Evolutionary conservation across 768 basidiomycete genomes (phyloP).

Genomic region (Punctularia strigosozonata): DNA sequence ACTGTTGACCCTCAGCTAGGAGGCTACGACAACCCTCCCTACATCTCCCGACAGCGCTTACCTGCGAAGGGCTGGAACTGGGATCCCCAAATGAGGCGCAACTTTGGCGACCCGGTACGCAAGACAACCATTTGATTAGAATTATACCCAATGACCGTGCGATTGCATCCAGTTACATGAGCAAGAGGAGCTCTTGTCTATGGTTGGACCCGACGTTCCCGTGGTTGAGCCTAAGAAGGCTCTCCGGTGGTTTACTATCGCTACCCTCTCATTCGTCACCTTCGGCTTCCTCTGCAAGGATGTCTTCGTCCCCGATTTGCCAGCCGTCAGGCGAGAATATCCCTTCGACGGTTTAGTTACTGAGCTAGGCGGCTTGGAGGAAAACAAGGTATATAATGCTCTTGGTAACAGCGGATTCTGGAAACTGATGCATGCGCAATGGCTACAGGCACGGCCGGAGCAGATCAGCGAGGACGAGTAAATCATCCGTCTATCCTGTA

Average conservation of each 20-base stretch:
- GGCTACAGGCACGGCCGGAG: slow-evolving; percentile 8
- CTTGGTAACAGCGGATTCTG: background rate
- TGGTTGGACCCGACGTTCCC: slow-evolving; percentile 81
- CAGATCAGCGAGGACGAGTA: slow-evolving; percentile 8
- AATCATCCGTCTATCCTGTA: background rate
- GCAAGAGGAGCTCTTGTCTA: slow-evolving; percentile 67
- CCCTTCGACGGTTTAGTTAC: slow-evolving; percentile 64
- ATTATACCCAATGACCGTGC: too few species aligned
- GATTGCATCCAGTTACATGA: slow-evolving; percentile 77
- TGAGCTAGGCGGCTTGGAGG: slow-evolving; percentile 71
- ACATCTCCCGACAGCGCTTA: slow-evolving; percentile 51
- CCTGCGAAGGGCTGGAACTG: slow-evolving; percentile 64
- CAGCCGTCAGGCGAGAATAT: slow-evolving; percentile 61
- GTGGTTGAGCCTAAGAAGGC: slow-evolving; percentile 48
- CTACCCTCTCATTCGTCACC: slow-evolving; percentile 46
- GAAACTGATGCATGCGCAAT: background rate
- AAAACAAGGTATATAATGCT: slow-evolving; percentile 50
- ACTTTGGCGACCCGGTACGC: slow-evolving; percentile 69
- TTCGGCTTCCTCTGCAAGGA: slow-evolving; percentile 51
- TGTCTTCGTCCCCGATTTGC: slow-evolving; percentile 44
- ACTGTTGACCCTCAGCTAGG: slow-evolving; percentile 55
- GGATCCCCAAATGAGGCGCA: slow-evolving; percentile 64
- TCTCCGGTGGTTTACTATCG: slow-evolving; percentile 52
- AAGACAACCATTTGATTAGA: slow-evolving; percentile 4
- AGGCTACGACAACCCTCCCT: slow-evolving; percentile 65